Evolutionary conservation across 352 stramenopile species (phyloP).

Genomic region (Phytophthora hybrid): DNA sequence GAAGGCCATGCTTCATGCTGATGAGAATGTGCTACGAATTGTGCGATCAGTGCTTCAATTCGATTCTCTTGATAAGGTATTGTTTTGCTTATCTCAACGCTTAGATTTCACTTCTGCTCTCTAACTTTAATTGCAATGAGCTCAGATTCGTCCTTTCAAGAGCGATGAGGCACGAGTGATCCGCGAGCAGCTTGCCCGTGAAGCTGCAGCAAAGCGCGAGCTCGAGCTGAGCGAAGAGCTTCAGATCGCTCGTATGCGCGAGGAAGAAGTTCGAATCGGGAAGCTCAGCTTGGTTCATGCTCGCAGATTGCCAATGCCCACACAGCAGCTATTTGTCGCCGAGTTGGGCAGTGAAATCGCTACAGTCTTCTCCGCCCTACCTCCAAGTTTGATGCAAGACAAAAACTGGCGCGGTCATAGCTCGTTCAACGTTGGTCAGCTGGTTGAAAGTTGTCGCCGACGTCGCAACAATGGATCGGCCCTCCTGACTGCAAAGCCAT

Average conservation of each 20-base stretch:
- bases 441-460: slow-evolving; percentile 61
- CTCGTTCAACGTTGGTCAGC: slow-evolving; percentile 42
- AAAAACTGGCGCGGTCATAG: neutral
- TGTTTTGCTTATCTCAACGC: neutral
- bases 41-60: slow-evolving; percentile 57
- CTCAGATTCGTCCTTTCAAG: slow-evolving; percentile 68
- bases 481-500: neutral
- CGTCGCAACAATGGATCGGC: slow-evolving; percentile 42
- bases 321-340: slow-evolving; percentile 56
- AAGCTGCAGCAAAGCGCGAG: slow-evolving; percentile 55
- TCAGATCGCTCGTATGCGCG: slow-evolving; percentile 29
- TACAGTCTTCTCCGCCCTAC: slow-evolving; percentile 42
- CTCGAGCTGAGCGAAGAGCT: slow-evolving; percentile 58
- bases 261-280: slow-evolving; percentile 47
- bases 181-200: slow-evolving; percentile 50
- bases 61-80: slow-evolving; percentile 45
- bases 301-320: slow-evolving; percentile 46
- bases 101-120: neutral
- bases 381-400: neutral
- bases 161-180: slow-evolving; percentile 57
- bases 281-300: slow-evolving; percentile 54
- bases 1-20: slow-evolving; percentile 67
- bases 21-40: slow-evolving; percentile 62
- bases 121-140: slow-evolving; percentile 6
- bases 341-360: slow-evolving; percentile 49